Percentiles rank a stretch among this genome's conserved stretches.
Evolutionary conservation across 2,329 filamentous ascomycete genomes (phyloP).

Genomic region (Emericellopsis atlantica): DNA sequence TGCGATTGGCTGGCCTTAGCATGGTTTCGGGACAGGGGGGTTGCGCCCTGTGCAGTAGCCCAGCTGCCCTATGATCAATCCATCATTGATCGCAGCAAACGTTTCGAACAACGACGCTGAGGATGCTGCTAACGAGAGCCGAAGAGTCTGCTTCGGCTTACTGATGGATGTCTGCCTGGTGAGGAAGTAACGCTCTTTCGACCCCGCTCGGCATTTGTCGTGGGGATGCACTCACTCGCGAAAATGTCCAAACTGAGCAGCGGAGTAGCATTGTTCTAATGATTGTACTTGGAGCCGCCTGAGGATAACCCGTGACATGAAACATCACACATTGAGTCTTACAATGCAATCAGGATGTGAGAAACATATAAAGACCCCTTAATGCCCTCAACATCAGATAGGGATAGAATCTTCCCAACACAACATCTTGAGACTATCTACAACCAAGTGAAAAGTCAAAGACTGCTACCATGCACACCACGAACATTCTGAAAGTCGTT

Average conservation of each 20-base stretch:
- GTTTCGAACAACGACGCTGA: neutral
- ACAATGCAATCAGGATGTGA: neutral
- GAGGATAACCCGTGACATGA: neutral
- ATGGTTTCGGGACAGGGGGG: neutral
- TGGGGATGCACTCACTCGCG: neutral
- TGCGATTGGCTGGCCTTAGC: neutral
- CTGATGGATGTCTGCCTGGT: neutral
- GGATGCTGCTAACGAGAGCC: neutral
- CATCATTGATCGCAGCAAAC: too few relatives aligned
- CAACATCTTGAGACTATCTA: neutral
- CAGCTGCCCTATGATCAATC: too few relatives aligned
- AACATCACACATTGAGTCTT: neutral
- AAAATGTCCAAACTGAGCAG: neutral
- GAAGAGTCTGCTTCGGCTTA: neutral
- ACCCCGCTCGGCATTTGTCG: neutral
- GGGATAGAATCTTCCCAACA: neutral
- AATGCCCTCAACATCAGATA: neutral
- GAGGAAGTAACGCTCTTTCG: neutral
- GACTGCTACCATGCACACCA: neutral
- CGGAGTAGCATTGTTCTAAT: neutral
- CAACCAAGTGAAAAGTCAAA: neutral
- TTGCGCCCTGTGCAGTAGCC: neutral
- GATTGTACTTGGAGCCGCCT: neutral
- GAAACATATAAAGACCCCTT: neutral
- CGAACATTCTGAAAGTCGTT: neutral